Conservation (phyloP, 768 basidiomycete species). For the Macrocybe gigantea region DNA sequence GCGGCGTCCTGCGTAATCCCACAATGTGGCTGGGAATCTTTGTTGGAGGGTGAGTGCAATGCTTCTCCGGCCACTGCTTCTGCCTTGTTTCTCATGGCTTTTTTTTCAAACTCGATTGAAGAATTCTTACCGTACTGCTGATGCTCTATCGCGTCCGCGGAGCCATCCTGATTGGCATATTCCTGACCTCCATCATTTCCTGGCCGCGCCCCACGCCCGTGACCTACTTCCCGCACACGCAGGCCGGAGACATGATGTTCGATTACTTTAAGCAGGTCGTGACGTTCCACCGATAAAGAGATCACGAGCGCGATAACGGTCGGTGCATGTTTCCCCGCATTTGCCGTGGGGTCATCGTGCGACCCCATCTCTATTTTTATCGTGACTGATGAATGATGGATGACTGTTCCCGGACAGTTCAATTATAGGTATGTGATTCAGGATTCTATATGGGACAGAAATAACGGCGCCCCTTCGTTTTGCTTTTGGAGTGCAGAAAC, state of each 20-base stretch:
- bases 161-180: slow-evolving; percentile 77
- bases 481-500: slow-evolving; percentile 32
- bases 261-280: slow-evolving; percentile 85
- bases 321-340: slow-evolving; percentile 15
- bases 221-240: slow-evolving; percentile 76
- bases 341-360: neutral
- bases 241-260: slow-evolving; percentile 63
- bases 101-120: slow-evolving; percentile 15
- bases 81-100: neutral
- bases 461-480: neutral
- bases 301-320: slow-evolving; percentile 68
- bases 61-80: neutral
- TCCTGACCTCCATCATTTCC: slow-evolving; percentile 79
- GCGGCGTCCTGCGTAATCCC: slow-evolving; percentile 62
- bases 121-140: slow-evolving; percentile 69
- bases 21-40: slow-evolving; percentile 90
- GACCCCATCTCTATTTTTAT: neutral
- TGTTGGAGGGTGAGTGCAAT: slow-evolving; percentile 58
- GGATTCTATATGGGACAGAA: neutral
- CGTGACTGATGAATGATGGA: slow-evolving; percentile 4
- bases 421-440: slow-evolving; percentile 30
- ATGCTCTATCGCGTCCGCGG: slow-evolving; percentile 85
- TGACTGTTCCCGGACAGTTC: slow-evolving; percentile 28
- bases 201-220: slow-evolving; percentile 83
- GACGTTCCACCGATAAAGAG: slow-evolving; percentile 60